Conservation (phyloP, 768 basidiomycete genomes). For the Podaxis sp. region DNA sequence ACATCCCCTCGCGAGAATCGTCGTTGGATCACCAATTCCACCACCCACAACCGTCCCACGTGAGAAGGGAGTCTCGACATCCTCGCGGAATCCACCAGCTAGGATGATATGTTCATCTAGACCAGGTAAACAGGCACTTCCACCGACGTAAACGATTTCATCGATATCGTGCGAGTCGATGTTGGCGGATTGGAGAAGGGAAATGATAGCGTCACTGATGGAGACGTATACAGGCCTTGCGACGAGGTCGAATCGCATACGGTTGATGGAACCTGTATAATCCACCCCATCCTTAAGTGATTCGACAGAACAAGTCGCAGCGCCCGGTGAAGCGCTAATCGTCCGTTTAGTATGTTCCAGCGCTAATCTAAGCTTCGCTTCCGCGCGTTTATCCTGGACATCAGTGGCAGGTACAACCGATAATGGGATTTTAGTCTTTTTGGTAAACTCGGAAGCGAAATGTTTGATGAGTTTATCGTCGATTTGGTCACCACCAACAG, state of each 20-base stretch:
- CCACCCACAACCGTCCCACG: slow-evolving; percentile 69
- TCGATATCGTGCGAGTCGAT: slow-evolving; percentile 70
- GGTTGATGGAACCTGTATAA: slow-evolving; percentile 60
- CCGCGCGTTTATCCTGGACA: slow-evolving; percentile 73
- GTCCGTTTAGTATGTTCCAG: slow-evolving; percentile 95
- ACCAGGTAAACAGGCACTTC: slow-evolving; percentile 72
- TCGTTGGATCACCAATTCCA: slow-evolving; percentile 75
- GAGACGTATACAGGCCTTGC: slow-evolving; percentile 58
- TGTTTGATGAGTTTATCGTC: slow-evolving; percentile 84
- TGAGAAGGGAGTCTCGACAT: slow-evolving; percentile 64
- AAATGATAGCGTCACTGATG: slow-evolving; percentile 49
- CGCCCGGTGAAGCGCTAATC: slow-evolving; percentile 80
- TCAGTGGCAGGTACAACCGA: slow-evolving; percentile 52
- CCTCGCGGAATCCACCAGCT: slow-evolving; percentile 56
- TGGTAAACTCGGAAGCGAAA: slow-evolving; percentile 95
- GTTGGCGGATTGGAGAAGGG: slow-evolving; percentile 50
- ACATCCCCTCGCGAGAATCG: slow-evolving; percentile 74
- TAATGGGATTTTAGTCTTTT: slow-evolving; percentile 85
- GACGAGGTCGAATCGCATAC: slow-evolving; percentile 64
- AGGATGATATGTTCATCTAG: slow-evolving; percentile 58
- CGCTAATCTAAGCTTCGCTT: slow-evolving; percentile 90
- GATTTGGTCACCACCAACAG: slow-evolving; percentile 67
- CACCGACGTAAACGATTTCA: slow-evolving; percentile 81
- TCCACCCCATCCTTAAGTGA: slow-evolving; percentile 93
- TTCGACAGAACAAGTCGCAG: slow-evolving; percentile 91